Evolutionary conservation across 1,284 basidiomycete species (phyloP), one percentile per base, ranked within the genome.

Genomic region (Ustilago vetiveriae): DNA sequence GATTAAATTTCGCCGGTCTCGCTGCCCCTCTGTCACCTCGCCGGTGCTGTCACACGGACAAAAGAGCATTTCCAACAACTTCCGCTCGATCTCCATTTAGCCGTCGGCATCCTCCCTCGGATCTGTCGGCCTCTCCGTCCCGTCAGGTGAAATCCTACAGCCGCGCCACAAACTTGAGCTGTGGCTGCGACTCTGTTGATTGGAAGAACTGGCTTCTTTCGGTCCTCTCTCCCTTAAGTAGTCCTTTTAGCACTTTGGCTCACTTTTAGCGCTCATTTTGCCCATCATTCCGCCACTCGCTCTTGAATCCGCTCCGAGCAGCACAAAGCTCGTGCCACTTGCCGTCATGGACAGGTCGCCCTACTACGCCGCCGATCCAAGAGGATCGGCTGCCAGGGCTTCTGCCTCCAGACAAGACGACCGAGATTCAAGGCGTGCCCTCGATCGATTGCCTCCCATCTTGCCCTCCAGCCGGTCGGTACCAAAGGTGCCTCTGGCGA

Each of bases 231-330:
- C n/a, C n/a, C n/a, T n/a, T n/a, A n/a, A n/a, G n/a, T n/a, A n/a
- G n/a, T n/a, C n/a, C n/a, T n/a, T n/a, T n/a, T n/a, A n/a, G n/a
- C n/a, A n/a, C n/a, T n/a, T n/a, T n/a, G n/a, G n/a, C n/a, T n/a
- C n/a, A n/a, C n/a, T n/a, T n/a, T n/a, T n/a, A n/a, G n/a, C n/a
- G n/a, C n/a, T n/a, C n/a, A n/a, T n/a, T 36, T 68, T 58, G 65
- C 65, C 65, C 65, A 68, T 22, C 40, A 68, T 68, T 62, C 62
- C 50, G 65, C 57, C 65, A 23, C 24, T 49, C 40, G 40, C 45
- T 19, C 42, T 62, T 38, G 49, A 57, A 26, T 23, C 50, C 47
- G 65, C 65, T 62, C 44, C 32, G 49, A 63, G 65, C 65, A 63
- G 65, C 65, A 62, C 39, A 39, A 52, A 57, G 52, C 64, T 60